Conservation (phyloP, 2,329 filamentous ascomycete species). For the Aureobasidium sp. region DNA sequence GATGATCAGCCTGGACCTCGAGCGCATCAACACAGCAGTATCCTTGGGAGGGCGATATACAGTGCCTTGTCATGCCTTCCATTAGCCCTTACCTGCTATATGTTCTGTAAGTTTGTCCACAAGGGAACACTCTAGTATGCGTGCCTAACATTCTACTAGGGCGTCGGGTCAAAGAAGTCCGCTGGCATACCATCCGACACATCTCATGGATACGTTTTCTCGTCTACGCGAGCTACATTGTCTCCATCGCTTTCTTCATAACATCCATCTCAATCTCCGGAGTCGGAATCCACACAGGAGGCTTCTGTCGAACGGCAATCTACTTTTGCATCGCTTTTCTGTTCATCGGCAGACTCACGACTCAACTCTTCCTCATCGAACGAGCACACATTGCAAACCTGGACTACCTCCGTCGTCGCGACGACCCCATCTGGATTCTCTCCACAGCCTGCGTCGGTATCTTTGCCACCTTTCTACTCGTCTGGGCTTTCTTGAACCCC, state of each 20-base stretch:
- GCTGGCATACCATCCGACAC: slow-evolving; percentile 18
- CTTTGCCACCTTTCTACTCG: slow-evolving; percentile 20
- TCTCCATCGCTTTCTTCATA: slow-evolving; percentile 30
- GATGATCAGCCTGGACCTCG: background rate
- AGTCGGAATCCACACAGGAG: slow-evolving; percentile 23
- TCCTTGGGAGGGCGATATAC: background rate
- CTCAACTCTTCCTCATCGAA: slow-evolving; percentile 38
- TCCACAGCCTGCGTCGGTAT: slow-evolving; percentile 22
- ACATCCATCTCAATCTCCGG: slow-evolving; percentile 30
- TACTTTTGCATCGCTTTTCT: slow-evolving; percentile 35
- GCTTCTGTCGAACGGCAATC: slow-evolving; percentile 30
- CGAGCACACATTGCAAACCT: slow-evolving; percentile 33
- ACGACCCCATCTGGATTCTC: slow-evolving; percentile 32
- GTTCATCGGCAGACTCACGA: slow-evolving; percentile 28
- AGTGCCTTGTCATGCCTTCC: background rate
- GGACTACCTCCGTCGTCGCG: slow-evolving; percentile 26
- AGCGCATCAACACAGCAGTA: background rate
- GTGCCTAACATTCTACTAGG: background rate
- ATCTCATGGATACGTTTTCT: slow-evolving; percentile 29
- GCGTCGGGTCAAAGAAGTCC: slow-evolving; percentile 13
- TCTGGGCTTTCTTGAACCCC: slow-evolving; percentile 24
- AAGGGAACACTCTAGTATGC: no score
- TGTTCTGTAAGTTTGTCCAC: slow-evolving; percentile 4
- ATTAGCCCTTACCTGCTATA: background rate
- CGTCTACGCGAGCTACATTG: slow-evolving; percentile 30